Base-by-base conservation (phyloP, 2,329 filamentous ascomycete genomes). In the Massarina eburnea region DNA sequence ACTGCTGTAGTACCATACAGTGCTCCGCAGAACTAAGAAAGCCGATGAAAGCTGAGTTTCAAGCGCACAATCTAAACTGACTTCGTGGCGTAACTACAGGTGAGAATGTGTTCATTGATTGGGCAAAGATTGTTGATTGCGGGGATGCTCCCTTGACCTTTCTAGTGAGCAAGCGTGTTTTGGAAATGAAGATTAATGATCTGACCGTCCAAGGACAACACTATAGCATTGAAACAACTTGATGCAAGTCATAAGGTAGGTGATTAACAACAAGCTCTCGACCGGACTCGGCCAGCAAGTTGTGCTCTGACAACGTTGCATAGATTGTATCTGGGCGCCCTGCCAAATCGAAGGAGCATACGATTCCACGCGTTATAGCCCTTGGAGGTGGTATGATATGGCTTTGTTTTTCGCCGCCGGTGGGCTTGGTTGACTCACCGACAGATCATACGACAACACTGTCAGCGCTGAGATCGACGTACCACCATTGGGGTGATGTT, bases 361-460 rank as follows among this genome's bases (percentile, higher is more conserved):
- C 57, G 2, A 71, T 71, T 9, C 79, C 79, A 10, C 70, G 77
- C 18, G 79, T 82, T 39, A 71, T 81, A 21, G 77, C 75, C 1
- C 59, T 81, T 0, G 78, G 79, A 9, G 79, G 79, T 30, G 35
- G 35, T 38, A 38, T 17, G 35, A 4, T 30, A 5, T 14, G 9
- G 12, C 12, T 14, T 30, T 4, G n/a, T 26, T 6, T 10, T 6
- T 7, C 24, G 24, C 24, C 24, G 24, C 24, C 7, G 10, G 24
- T 14, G 12, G 12, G 6, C 27, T 30, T 14, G 6, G 27, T 14
- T 30, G 27, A 30, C 27, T 30, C 27, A 4, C n/a, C 12, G 27
- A 5, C 14, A 19, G 78, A 82, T 52, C 79, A 82, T 62, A 80
- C 78, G 1, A 81, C 78, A 0, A 81, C 79, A 0, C 63, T 81